Evolutionary conservation across 305 asterid species (phyloP), one percentile per base, ranked within the genome.

Genomic region (Fraxinus platypoda): DNA sequence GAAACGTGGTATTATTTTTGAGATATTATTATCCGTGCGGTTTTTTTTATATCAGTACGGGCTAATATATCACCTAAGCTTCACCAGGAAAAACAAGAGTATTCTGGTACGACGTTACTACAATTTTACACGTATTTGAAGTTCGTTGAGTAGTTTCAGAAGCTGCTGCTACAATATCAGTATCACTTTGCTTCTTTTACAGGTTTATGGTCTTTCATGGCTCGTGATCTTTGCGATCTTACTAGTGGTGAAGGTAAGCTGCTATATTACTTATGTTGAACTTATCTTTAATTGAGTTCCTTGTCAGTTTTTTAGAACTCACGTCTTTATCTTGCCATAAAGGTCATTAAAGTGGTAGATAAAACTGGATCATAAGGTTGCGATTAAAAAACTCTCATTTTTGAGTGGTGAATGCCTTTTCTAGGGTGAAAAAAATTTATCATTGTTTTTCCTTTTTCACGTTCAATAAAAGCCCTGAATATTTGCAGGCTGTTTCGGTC

Each of bases 201-300:
- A 96, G 99, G 90, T 94, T 77, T 96, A 96, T 64, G 98, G 97
- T 34, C 4, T 92, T 1, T 96, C 99, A 6, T 96, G 98, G 99
- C 81, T 94, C 3, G 97, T 96, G 85, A 94, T 96, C 79, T 78
- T 94, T 15, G 81, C 70, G 8, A 43, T 92, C 87, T 87, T 96
- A 79, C 86, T 90, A 46, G 78, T 92, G 70, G 86, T 94, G 94
- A 96, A 94, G 99, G 99, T 96, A 85, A 80, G 54, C 21, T 41
- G 34, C 59, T 83, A 26, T 12, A 75, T 68, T 54, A 82, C 57
- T 31, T 80, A 80, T 77, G 33, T 7, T 31, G 28, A 75, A 73
- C 15, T 9, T 37, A 52, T 54, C 46, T 59, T 46, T 12, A 54
- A 2, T 17, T 8, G 37, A 17, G 6, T 21, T 30, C 3, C 26